Evolutionary conservation across 352 stramenopile species (phyloP), one percentile per base, ranked within the genome.

Genomic region (Thraustochytrium sp.): DNA sequence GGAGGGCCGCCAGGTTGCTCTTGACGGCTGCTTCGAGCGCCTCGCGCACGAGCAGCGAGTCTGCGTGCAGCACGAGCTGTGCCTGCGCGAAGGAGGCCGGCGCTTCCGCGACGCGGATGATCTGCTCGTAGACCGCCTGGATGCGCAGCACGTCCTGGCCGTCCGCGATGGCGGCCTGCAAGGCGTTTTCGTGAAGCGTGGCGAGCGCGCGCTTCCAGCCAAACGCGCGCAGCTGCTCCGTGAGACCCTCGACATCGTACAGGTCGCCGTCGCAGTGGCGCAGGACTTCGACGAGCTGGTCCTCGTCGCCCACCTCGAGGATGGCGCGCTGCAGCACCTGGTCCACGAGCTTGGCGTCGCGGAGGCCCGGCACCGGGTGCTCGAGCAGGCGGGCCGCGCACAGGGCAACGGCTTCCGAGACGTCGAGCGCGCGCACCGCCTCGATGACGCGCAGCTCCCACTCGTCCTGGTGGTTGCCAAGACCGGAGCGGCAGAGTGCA

Each of bases 171-270:
- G 68, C 68, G 21, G 68, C 48, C 13, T 42, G 21, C 0, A 80
- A 31, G 21, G 68, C 42, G 37, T 63, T 64, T 51, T 61, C 46
- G 34, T 80, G 68, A 21, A 80, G 31, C 18, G 68, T 80, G 8
- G 11, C 44, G 9, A 80, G 53, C n/a, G 68, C 68, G 18, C 31
- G 18, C 5, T 68, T 80, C 68, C 68, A 80, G 46, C 51, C 68
- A 44, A 55, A 80, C 5, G 68, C 68, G 23, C 53, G 68, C 9
- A 80, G 42, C 34, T 80, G 68, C 68, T 80, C 44, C 26, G 68
- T 63, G 8, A 80, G 68, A 3, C n/a, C n/a, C n/a, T 64, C 68
- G 37, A 80, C 68, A 72, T 63, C n/a, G 51, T 80, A 80, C 68
- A 80, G 51, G 34, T 68, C 46, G 1, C 31, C 31, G 38, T 80